Evolutionary conservation across 2,329 filamentous ascomycete species (phyloP), one percentile per base, ranked within the genome.

Genomic region (Fusarium verrucosum): DNA sequence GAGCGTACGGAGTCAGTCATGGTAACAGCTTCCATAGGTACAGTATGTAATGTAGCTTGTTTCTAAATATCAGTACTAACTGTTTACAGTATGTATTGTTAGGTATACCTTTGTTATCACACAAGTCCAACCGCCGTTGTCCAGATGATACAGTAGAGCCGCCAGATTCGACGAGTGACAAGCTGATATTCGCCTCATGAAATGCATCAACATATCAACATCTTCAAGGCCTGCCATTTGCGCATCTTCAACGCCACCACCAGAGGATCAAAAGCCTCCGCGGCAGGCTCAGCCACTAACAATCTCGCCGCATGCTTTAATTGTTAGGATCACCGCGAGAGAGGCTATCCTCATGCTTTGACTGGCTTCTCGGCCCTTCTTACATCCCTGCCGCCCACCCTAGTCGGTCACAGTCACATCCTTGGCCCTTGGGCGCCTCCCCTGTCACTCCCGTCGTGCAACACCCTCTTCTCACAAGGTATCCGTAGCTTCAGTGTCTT

Each of bases 301-400:
- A 25, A 25, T 16, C 46, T 36, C 38, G 26, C 37, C 26, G 44
- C 8, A 37, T 35, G 23, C 49, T 61, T 61, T 44, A 28, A 41
- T 43, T 43, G 32, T 23, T 37, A 35, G 35, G 49, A 50, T 54
- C 60, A 45, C 47, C 59, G 20, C 46, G 57, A 52, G 19, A 60
- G 55, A 63, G 58, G 52, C 54, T 52, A 44, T 51, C 50, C 55
- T 42, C 32, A 46, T 43, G 33, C 26, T 68, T 40, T 72, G 62
- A 74, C 62, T 74, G 73, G 73, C 58, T 56, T 72, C 47, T 71
- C 68, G 69, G 62, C 37, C 69, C 62, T 70, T 72, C 67, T 67
- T 36, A 41, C 50, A 41, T 58, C 59, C 37, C 46, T 23, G 64
- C 40, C 57, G 25, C 22, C 41, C n/a, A n/a, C 37, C 67, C 63